These are phyloP conservation scores for Syzygium aromaticum DNA, from an alignment of 345 rosid species.

Conservation along the genomic window DNA sequence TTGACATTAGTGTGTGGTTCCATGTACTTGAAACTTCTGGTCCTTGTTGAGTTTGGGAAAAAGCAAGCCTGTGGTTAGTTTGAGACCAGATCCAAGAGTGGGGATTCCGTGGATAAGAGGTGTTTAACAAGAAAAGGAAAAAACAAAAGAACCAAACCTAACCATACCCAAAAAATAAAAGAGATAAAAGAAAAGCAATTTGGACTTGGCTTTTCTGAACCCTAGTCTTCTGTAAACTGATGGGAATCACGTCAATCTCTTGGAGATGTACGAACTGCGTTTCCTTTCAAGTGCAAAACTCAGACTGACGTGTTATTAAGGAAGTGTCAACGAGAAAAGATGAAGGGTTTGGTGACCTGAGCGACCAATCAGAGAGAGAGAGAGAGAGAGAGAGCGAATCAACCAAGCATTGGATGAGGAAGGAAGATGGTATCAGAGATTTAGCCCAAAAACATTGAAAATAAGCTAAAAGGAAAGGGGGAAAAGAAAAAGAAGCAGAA, in stretches of 20 bases:
- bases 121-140: neutral
- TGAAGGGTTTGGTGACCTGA: neutral
- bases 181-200: neutral
- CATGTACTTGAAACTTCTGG: neutral
- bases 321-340: neutral
- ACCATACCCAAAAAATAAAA: neutral
- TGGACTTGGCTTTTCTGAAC: neutral
- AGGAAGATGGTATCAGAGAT: neutral
- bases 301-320: neutral
- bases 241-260: neutral
- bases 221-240: neutral
- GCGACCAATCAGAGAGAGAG: neutral
- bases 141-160: conserved; percentile 24
- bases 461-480: neutral
- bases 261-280: neutral
- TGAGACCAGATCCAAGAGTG: neutral
- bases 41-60: neutral
- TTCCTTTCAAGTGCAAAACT: neutral
- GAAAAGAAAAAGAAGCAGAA: neutral
- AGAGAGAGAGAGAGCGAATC: neutral
- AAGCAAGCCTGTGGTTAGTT: neutral
- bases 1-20: neutral
- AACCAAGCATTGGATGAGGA: neutral
- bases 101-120: neutral
- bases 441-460: neutral